Evolutionary conservation across 1,139 yeast species (phyloP).

Genomic region (Spathaspora sp.): DNA sequence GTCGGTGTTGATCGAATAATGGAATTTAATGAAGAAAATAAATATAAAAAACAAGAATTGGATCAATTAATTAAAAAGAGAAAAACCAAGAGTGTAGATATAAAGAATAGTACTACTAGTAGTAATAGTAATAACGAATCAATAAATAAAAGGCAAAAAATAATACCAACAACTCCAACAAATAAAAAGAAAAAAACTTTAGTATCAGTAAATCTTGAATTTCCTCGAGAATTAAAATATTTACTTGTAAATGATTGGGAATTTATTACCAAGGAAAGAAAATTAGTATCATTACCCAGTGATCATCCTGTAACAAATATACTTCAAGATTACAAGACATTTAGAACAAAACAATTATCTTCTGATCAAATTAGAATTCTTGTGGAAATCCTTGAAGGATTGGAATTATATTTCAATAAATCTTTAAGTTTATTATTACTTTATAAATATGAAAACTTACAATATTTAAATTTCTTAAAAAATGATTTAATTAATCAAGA

Average conservation of each 20-base stretch:
- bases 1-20: slow-evolving; percentile 68
- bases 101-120: neutral
- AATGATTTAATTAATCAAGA: slow-evolving; percentile 27
- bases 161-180: neutral
- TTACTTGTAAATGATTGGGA: slow-evolving; percentile 93
- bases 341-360: slow-evolving; percentile 12
- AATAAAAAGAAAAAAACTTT: slow-evolving; percentile 5
- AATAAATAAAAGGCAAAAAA: neutral
- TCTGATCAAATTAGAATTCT: slow-evolving; percentile 49
- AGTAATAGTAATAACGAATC: neutral
- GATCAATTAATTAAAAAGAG: slow-evolving; percentile 37
- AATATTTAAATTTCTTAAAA: slow-evolving; percentile 57
- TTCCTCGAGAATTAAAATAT: slow-evolving; percentile 62
- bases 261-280: slow-evolving; percentile 74
- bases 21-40: slow-evolving; percentile 67
- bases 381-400: slow-evolving; percentile 67
- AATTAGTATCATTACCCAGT: slow-evolving; percentile 63
- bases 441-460: slow-evolving; percentile 83
- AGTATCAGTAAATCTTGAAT: slow-evolving; percentile 14
- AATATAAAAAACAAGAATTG: slow-evolving; percentile 66
- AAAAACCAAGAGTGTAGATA: slow-evolving; percentile 8
- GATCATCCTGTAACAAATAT: slow-evolving; percentile 51
- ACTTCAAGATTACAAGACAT: slow-evolving; percentile 40
- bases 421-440: slow-evolving; percentile 70
- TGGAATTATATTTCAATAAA: slow-evolving; percentile 75